phyloP scores from a whole-genome alignment of 1,284 basidiomycete species.

The Golubevia pallescens region DNA sequence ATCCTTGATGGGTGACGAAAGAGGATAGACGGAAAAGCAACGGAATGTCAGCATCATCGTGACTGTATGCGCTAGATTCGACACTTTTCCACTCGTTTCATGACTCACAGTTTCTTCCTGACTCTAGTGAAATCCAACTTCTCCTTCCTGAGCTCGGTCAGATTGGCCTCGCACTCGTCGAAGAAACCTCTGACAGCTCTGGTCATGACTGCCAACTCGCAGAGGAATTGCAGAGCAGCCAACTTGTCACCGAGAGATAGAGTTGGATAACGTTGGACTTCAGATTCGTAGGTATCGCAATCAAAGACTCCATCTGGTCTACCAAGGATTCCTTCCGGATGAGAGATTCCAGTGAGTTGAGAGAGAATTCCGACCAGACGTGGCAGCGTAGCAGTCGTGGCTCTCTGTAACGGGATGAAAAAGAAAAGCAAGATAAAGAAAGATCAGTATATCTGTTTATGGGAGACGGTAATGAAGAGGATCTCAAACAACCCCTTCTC shows the following conservation, averaged over 20 bases:
- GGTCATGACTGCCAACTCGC: slow-evolving; percentile 86
- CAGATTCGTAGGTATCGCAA: slow-evolving; percentile 67
- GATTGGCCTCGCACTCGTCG: slow-evolving; percentile 84
- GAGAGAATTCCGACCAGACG: slow-evolving; percentile 53
- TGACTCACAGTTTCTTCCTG: slow-evolving; percentile 81
- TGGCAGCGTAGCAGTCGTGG: slow-evolving; percentile 39
- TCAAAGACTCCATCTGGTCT: slow-evolving; percentile 29
- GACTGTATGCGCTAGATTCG: background rate
- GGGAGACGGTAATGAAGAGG: too few relatives aligned
- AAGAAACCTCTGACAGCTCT: slow-evolving; percentile 84
- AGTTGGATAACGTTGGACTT: slow-evolving; percentile 73
- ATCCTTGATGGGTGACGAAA: background rate
- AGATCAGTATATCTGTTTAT: background rate
- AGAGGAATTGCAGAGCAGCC: slow-evolving; percentile 83
- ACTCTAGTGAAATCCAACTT: slow-evolving; percentile 90
- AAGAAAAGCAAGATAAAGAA: background rate
- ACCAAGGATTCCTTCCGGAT: slow-evolving; percentile 23
- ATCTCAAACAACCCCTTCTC: background rate
- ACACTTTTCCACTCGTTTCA: too few relatives aligned
- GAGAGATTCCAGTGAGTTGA: slow-evolving; percentile 49
- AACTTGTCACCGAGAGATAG: slow-evolving; percentile 81
- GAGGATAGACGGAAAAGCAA: background rate
- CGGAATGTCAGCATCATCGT: background rate
- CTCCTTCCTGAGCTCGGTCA: slow-evolving; percentile 92
- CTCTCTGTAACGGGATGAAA: slow-evolving; percentile 15